Evolutionary conservation across 148 eudicot species (phyloP), one percentile per base, ranked within the genome.

Genomic region (Polygonum maritimum): DNA sequence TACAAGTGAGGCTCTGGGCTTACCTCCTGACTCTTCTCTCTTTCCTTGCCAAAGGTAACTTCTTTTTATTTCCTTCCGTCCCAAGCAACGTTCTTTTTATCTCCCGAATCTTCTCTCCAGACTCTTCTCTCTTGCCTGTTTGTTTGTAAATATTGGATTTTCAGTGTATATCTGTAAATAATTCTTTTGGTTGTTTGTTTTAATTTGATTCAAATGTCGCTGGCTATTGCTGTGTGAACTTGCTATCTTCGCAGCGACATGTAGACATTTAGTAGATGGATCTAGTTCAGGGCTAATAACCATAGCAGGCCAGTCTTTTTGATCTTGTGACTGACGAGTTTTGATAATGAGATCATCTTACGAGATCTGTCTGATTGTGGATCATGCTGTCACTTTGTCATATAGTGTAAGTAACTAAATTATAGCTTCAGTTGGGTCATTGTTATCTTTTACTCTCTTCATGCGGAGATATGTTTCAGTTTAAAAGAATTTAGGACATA

Each of bases 11-110:
- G 31, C 31, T 26, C 31, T 26, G 31, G 31, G 31, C 31, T 26
- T 26, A 26, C 31, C 31, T 26, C 31, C 31, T 26, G 31, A 26
- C 31, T 26, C 84, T 39, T 80, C 92, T 73, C 72, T 87, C 55
- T 82, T 91, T 79, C 45, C 85, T 60, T 91, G 98, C 63, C 90
- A 89, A 79, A 93, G 95, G 96, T 92, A 12, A 65, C 48, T 15
- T 18, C 47, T 75, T 18, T 41, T 2, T 22, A 39, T 2, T 45
- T n/a, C 22, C 26, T 26, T 26, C 31, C 31, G 31, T 26, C 31
- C 31, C 31, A 26, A 26, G 31, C 31, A 26, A 1, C 31, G 31
- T 26, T 26, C 0, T 62, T 4, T 44, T 13, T 18, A 9, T 60
- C 6, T 48, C 13, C 67, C n/a, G n/a, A n/a, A n/a, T n/a, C n/a